Percentiles rank a stretch among this genome's conserved stretches.
These are phyloP conservation scores for Wickerhamomyces sp. DNA, from an alignment of 1,139 yeast species.

Conservation along the genomic window DNA sequence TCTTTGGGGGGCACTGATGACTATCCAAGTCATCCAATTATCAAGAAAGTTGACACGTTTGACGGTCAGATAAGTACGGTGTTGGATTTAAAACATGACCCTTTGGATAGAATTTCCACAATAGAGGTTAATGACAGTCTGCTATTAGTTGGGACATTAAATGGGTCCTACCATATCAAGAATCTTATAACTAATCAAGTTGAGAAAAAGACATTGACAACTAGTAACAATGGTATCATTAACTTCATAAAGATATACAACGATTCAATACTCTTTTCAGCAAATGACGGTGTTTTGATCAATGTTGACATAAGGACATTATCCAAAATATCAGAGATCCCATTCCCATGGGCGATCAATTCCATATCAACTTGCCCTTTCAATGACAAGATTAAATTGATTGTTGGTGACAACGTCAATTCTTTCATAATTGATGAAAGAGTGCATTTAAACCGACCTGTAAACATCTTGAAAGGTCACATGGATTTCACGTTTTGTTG, in stretches of 20 bases:
- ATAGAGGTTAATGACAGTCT: slow-evolving; percentile 40
- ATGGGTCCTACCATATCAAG: slow-evolving; percentile 45
- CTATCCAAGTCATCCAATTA: slow-evolving; percentile 24
- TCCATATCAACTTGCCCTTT: slow-evolving; percentile 41
- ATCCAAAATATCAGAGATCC: slow-evolving; percentile 13
- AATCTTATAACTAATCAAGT: slow-evolving; percentile 27
- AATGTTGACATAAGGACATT: slow-evolving; percentile 34
- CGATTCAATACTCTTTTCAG: slow-evolving; percentile 35
- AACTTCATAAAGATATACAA: slow-evolving; percentile 42
- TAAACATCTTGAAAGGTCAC: slow-evolving; percentile 38
- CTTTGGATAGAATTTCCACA: slow-evolving; percentile 42
- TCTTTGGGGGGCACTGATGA: slow-evolving; percentile 31
- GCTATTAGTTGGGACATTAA: slow-evolving; percentile 51
- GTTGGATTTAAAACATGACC: slow-evolving; percentile 33
- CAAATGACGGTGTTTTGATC: slow-evolving; percentile 45
- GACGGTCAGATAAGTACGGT: slow-evolving; percentile 34
- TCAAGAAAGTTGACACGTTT: slow-evolving; percentile 28
- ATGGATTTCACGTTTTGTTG: slow-evolving; percentile 56
- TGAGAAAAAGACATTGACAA: slow-evolving; percentile 40
- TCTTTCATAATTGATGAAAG: slow-evolving; percentile 45
- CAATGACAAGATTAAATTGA: slow-evolving; percentile 34
- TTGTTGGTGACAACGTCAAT: slow-evolving; percentile 48
- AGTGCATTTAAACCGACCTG: slow-evolving; percentile 15
- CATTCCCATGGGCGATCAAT: slow-evolving; percentile 48
- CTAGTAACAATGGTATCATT: slow-evolving; percentile 48